These are phyloP conservation scores for Cucurbita ficifolia DNA, from an alignment of 306 rosid genomes.

Conservation along the genomic window DNA sequence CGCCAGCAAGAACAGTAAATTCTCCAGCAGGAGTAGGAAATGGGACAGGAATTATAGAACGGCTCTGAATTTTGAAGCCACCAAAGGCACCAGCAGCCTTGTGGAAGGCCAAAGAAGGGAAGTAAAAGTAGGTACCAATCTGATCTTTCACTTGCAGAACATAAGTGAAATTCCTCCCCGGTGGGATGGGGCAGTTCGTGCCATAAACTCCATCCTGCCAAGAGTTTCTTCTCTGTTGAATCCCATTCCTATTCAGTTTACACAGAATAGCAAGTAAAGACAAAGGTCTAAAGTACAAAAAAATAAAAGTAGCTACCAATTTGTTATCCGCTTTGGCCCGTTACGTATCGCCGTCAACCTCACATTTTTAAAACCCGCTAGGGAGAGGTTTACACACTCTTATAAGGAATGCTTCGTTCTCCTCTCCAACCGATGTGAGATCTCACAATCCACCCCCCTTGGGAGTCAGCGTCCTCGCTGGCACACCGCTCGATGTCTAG, in stretches of 20 bases:
- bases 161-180: constrained; percentile 75
- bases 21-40: constrained; percentile 71
- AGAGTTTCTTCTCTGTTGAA: constrained; percentile 72
- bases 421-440: too few species aligned
- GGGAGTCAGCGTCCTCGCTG: not conserved
- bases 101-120: constrained; percentile 72
- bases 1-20: constrained; percentile 62
- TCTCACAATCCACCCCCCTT: too few species aligned
- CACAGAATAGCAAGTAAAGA: not conserved
- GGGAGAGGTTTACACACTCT: too few species aligned
- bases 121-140: constrained; percentile 82
- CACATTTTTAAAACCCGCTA: too few species aligned
- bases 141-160: constrained; percentile 82
- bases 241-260: constrained; percentile 45
- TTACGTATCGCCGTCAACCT: too few species aligned
- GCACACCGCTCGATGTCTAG: too few species aligned
- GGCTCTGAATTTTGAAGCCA: constrained; percentile 50
- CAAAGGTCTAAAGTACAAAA: not conserved
- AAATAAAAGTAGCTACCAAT: not conserved
- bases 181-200: constrained; percentile 75
- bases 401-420: too few species aligned
- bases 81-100: constrained; percentile 89
- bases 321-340: too few species aligned
- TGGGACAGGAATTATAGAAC: constrained; percentile 62
- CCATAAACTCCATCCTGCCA: constrained; percentile 93